These are phyloP conservation scores for Areca catechu DNA, from an alignment of 176 grass and related monocot species.

Conservation along the genomic window DNA sequence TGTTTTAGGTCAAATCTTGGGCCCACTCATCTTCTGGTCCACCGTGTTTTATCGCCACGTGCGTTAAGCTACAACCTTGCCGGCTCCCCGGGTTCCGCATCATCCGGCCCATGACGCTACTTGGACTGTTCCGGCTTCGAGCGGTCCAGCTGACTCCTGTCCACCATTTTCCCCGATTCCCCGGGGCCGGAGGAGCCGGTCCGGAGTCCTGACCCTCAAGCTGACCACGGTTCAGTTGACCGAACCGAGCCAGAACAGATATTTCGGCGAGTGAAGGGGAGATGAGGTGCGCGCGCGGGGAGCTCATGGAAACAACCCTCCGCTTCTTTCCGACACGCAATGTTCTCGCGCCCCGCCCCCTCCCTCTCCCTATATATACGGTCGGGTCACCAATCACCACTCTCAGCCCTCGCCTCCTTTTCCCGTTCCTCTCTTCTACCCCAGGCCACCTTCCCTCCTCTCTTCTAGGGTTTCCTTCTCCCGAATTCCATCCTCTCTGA, in stretches of 20 bases:
- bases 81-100: too few relatives aligned
- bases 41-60: too few relatives aligned
- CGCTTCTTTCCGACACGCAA: constrained; percentile 89
- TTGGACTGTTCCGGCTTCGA: too few relatives aligned
- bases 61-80: too few relatives aligned
- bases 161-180: too few relatives aligned
- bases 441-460: background rate
- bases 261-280: background rate
- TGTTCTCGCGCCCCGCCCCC: constrained; percentile 29
- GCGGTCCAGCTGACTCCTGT: too few relatives aligned
- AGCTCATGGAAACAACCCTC: constrained; percentile 56
- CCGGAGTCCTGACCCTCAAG: too few relatives aligned
- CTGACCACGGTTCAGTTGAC: too few relatives aligned
- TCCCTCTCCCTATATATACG: constrained; percentile 16
- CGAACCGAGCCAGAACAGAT: background rate
- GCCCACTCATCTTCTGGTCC: too few relatives aligned
- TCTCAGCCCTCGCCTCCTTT: background rate
- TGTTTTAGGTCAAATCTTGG: too few relatives aligned
- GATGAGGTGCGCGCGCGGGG: constrained; percentile 53
- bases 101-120: too few relatives aligned
- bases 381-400: constrained; percentile 6
- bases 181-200: too few relatives aligned
- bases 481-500: constrained; percentile 23
- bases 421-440: background rate
- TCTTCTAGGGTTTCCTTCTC: background rate